Base-by-base conservation (phyloP, 192 early-diverging fungal species). In the Dissophora ornata region DNA sequence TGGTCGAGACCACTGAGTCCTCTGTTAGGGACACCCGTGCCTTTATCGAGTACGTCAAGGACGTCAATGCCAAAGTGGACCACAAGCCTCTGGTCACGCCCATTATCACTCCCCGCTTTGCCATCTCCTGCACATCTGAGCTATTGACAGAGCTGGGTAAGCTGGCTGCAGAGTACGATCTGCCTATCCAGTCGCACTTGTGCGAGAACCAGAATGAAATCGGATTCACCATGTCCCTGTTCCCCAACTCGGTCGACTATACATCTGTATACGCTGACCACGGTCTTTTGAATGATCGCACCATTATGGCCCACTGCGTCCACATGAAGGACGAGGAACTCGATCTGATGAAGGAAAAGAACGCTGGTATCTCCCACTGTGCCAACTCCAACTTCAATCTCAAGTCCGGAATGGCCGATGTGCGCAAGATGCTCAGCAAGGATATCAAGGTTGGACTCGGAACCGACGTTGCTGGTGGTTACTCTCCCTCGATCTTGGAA, bases 291-390 rank as follows among this genome's bases (percentile, higher is more conserved):
- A 90, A 83, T 49, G 67, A 85, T 18, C 79, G 85, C 16, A 90
- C 93, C 3, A 90, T 97, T 55, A 93, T 97, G 91, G 97, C 96
- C 30, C 97, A 98, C 74, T 94, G 94, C 61, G 88, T 98, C 30
- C 94, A 97, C 80, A 87, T 96, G 82, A 82, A 83, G 18, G 85
- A 90, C 1, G 81, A 85, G 9, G 97, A 98, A 52, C 75, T 91
- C 19, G 69, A 79, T 8, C 57, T 95, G 12, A 67, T 97, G 52
- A 85, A 83, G 42, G 71, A 85, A 24, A 74, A 83, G 38, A 84
- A 88, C 10, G 89, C 89, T 5, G 94, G 94, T 51, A 82, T 98
- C 45, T 89, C 93, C 11, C 97, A 98, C 69, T 98, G 97, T 77
- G 92, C 97, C 16, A 94, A 88, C 69, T 93, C 91, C 32, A 98